A percentile compares a stretch with the other conserved stretches of the same genome.
These are phyloP conservation scores for Zygosaccharomyces gambellarensis DNA, from an alignment of 805 yeast species.

Conservation along the genomic window DNA sequence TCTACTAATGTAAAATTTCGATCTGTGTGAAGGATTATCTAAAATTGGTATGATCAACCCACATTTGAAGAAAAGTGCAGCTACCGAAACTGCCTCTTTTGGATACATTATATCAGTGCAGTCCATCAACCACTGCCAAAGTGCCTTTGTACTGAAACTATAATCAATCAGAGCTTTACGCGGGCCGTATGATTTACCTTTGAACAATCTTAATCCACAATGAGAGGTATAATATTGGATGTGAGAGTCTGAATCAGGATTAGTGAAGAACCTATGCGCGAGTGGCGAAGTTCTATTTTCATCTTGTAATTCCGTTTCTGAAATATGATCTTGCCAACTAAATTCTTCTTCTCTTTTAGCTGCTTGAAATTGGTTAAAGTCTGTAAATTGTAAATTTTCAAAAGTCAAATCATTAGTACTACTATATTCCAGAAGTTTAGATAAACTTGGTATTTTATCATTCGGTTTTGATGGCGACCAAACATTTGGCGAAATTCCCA, in stretches of 20 bases:
- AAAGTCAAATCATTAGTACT: conserved; percentile 34
- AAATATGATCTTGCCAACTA: conserved; percentile 15
- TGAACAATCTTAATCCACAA: conserved; percentile 59
- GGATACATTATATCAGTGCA: conserved; percentile 66
- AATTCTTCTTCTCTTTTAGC: not conserved
- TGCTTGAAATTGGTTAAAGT: not conserved
- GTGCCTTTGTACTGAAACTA: conserved; percentile 68
- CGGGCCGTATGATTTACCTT: conserved; percentile 37
- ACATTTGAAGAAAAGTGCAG: conserved; percentile 44
- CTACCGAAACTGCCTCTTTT: conserved; percentile 50
- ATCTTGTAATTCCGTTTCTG: conserved; percentile 14
- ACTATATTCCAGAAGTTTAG: conserved; percentile 30
- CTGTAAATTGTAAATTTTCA: conserved; percentile 24
- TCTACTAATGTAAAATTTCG: conserved; percentile 34
- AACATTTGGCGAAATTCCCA: conserved; percentile 65
- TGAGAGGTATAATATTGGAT: conserved; percentile 69
- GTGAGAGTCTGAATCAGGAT: conserved; percentile 83
- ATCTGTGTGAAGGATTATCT: conserved; percentile 33
- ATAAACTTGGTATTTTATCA: conserved; percentile 42
- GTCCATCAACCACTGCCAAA: conserved; percentile 85
- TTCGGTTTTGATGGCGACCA: conserved; percentile 58
- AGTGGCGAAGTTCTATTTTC: conserved; percentile 51
- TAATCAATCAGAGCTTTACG: conserved; percentile 34
- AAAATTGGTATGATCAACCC: conserved; percentile 46
- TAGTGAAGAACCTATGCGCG: conserved; percentile 71